These are phyloP conservation scores for Quercus phellos DNA, from an alignment of 331 rosid species.

Conservation along the genomic window DNA sequence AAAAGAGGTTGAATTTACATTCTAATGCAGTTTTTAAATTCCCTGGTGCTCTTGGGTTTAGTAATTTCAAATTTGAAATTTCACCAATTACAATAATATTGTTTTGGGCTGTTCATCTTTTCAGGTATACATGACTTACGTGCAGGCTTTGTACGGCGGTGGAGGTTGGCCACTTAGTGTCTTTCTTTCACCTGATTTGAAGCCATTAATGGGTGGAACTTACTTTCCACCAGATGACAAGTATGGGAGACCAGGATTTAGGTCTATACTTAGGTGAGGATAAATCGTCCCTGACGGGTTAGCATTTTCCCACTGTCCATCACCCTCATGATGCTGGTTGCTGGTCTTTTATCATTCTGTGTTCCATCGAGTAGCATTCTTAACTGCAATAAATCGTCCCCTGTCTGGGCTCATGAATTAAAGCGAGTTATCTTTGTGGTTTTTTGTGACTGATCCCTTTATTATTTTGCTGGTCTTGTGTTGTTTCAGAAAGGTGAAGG, in stretches of 20 bases:
- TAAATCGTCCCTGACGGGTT: neutral
- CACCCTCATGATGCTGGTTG: neutral
- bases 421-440: neutral
- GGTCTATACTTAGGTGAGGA: slow-evolving; percentile 75
- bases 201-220: slow-evolving; percentile 98
- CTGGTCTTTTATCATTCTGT: neutral
- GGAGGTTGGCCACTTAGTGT: slow-evolving; percentile 97
- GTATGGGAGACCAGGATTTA: slow-evolving; percentile 84
- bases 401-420: neutral
- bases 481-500: slow-evolving; percentile 74
- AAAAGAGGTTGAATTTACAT: neutral
- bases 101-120: slow-evolving; percentile 17
- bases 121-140: slow-evolving; percentile 94
- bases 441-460: slow-evolving; percentile 6
- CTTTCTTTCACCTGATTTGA: slow-evolving; percentile 88
- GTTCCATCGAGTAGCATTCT: neutral
- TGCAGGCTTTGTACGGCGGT: slow-evolving; percentile 93
- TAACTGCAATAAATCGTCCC: neutral
- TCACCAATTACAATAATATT: neutral
- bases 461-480: slow-evolving; percentile 10
- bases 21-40: neutral
- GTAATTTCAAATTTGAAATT: neutral
- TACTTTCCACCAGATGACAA: slow-evolving; percentile 92
- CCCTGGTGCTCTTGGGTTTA: neutral
- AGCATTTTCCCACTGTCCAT: neutral